A percentile compares a stretch with the other conserved stretches of the same genome.
Conservation (phyloP, 1,139 yeast species). For the Pichia sp. region DNA sequence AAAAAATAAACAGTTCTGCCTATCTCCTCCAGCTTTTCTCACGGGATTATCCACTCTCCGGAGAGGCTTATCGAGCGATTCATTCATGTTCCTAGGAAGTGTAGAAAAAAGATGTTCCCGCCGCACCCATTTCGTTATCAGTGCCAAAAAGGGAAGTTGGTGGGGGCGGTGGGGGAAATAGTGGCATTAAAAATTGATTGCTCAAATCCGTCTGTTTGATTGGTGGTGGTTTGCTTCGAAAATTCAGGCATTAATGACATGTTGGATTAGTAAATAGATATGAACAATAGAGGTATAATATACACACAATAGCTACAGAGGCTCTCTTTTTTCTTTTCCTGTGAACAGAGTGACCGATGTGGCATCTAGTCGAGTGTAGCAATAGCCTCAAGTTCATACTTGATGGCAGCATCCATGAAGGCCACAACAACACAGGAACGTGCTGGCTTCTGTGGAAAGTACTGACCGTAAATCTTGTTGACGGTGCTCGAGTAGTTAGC, state of each 20-base stretch:
- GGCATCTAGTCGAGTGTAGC: slow-evolving; percentile 23
- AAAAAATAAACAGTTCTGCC: too few species aligned
- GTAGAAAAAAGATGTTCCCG: too few species aligned
- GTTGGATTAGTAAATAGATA: neutral
- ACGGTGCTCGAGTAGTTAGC: slow-evolving; percentile 42
- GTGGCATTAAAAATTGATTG: neutral
- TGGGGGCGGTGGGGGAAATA: neutral
- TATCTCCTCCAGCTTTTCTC: too few species aligned
- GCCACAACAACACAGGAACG: slow-evolving; percentile 49
- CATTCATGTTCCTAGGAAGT: too few species aligned
- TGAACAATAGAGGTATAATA: neutral
- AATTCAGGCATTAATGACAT: neutral
- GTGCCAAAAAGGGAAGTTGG: neutral
- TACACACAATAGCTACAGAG: neutral
- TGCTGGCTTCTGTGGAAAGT: slow-evolving; percentile 49
- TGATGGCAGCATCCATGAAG: slow-evolving; percentile 39
- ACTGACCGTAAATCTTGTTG: slow-evolving; percentile 45
- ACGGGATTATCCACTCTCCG: too few species aligned
- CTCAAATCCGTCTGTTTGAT: neutral
- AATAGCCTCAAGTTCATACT: slow-evolving; percentile 40
- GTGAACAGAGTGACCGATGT: neutral
- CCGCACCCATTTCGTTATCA: neutral
- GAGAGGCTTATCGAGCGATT: neutral
- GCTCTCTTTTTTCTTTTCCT: neutral
- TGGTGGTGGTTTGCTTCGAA: neutral